Evolutionary conservation across 1,284 basidiomycete species (phyloP), one percentile per base, ranked within the genome.

Genomic region (Irpex sp.): DNA sequence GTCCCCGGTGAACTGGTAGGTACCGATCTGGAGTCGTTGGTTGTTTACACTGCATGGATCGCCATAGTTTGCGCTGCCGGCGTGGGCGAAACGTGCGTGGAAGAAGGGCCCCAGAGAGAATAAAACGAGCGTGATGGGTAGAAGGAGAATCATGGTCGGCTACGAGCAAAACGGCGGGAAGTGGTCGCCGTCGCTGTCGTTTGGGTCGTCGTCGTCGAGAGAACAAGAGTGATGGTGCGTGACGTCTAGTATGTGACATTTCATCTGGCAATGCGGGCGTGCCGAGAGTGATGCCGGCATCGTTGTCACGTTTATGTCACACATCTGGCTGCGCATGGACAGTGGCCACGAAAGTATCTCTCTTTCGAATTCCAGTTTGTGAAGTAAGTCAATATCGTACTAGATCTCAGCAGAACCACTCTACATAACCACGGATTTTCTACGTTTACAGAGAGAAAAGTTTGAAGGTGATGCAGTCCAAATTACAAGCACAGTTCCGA

Each of bases 1-100:
- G 71, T 94, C 90, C 66, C 83, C 84, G 74, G 83, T 84, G 76
- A 94, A 90, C 71, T 91, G 86, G 75, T 85, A 91, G 11, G 91
- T 92, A 66, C 87, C 87, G 13, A 80, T 74, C 73, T 92, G 86
- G 40, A 94, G 84, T 63, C 87, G 85, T 72, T 86, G 91, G 75
- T 87, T 77, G 56, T 72, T 72, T 37, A 77, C 74, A 47, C 77
- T 78, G 77, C 88, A 93, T 57, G 77, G 66, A n/a, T 78, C 73
- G 64, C 81, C 83, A 60, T 78, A 78, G 60, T 73, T 74, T 48
- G 76, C 73, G 57, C 74, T 76, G 65, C 85, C 81, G 58, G 85
- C 81, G 64, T 73, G 62, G 59, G 75, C 65, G 67, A 70, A 68
- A 4, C 26, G 51, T 52, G 51, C 11, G 5, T 26, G 51, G 7